Evolutionary conservation across 1,284 basidiomycete genomes (phyloP).

Genomic region (Cyathus pygmaeus): DNA sequence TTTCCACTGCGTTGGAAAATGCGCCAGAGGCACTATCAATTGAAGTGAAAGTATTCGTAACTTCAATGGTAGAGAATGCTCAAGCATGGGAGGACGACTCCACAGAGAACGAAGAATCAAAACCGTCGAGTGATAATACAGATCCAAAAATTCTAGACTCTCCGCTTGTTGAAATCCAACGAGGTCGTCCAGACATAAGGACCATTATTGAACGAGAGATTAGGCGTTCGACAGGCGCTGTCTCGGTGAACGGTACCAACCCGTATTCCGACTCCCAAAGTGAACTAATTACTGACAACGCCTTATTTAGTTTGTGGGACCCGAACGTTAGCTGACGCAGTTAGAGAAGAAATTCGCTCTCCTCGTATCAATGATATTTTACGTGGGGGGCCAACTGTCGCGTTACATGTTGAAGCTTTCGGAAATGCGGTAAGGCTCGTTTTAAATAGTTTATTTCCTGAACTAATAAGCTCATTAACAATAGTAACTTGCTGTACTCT

Average conservation of each 20-base stretch:
- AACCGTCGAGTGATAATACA: conserved; percentile 1
- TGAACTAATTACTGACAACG: neutral
- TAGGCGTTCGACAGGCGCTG: conserved; percentile 16
- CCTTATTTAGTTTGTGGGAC: conserved; percentile 43
- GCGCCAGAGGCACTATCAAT: conserved; percentile 41
- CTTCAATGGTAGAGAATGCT: conserved; percentile 20
- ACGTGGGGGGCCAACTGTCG: conserved; percentile 38
- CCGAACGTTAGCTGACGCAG: conserved; percentile 21
- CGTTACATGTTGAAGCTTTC: conserved; percentile 38
- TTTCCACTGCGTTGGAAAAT: conserved; percentile 40
- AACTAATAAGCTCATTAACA: too few species aligned
- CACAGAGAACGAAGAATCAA: conserved; percentile 5
- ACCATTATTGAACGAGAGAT: conserved; percentile 28
- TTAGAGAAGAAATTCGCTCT: conserved; percentile 25
- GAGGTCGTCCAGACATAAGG: conserved; percentile 43
- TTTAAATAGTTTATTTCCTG: too few species aligned
- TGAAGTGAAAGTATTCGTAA: conserved; percentile 50
- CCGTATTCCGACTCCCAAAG: too few species aligned
- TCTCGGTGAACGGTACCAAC: conserved; percentile 52
- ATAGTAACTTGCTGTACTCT: too few species aligned
- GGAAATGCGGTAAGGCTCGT: conserved; percentile 14
- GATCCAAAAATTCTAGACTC: conserved; percentile 15
- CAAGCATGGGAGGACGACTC: conserved; percentile 13
- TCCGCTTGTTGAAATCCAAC: conserved; percentile 28
- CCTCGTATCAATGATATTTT: conserved; percentile 38